Conservation (phyloP, 2,329 filamentous ascomycete genomes). For the Calycina herbarum region DNA sequence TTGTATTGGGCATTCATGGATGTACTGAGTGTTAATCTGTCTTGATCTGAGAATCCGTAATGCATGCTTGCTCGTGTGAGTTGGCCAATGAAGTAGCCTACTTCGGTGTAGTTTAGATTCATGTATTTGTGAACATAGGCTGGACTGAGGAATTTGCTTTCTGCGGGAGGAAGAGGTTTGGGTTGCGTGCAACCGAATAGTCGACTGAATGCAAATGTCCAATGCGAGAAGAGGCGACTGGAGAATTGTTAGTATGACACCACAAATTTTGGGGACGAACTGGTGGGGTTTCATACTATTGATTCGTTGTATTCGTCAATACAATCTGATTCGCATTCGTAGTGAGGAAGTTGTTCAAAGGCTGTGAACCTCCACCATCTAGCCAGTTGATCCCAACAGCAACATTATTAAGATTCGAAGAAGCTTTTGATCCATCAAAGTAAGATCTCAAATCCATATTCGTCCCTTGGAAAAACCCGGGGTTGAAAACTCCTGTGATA, state of each 20-base stretch:
- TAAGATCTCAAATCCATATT: constrained; percentile 34
- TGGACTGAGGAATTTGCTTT: constrained; percentile 25
- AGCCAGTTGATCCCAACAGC: constrained; percentile 36
- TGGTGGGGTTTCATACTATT: constrained; percentile 30
- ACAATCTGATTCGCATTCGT: constrained; percentile 26
- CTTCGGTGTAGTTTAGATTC: constrained; percentile 35
- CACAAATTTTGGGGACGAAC: not conserved
- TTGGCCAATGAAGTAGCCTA: constrained; percentile 38
- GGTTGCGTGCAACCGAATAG: constrained; percentile 34
- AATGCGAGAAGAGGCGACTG: constrained; percentile 38
- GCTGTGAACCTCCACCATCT: constrained; percentile 35
- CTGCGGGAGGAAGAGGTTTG: constrained; percentile 21
- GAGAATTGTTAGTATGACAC: not conserved
- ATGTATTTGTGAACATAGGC: constrained; percentile 40
- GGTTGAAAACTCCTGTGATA: constrained; percentile 37
- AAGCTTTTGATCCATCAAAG: constrained; percentile 37
- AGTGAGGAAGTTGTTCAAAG: constrained; percentile 32
- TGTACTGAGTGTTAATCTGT: constrained; percentile 28
- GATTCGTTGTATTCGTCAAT: constrained; percentile 33
- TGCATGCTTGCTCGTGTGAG: constrained; percentile 30
- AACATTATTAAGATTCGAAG: constrained; percentile 36
- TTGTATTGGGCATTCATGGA: constrained; percentile 37
- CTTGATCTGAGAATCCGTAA: constrained; percentile 36
- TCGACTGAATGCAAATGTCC: constrained; percentile 35
- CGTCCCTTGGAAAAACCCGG: constrained; percentile 28